Percentiles rank a stretch among this genome's conserved stretches.
Evolutionary conservation across 495 filamentous ascomycete genomes (phyloP).

Genomic region (Aspergillus cristatus): DNA sequence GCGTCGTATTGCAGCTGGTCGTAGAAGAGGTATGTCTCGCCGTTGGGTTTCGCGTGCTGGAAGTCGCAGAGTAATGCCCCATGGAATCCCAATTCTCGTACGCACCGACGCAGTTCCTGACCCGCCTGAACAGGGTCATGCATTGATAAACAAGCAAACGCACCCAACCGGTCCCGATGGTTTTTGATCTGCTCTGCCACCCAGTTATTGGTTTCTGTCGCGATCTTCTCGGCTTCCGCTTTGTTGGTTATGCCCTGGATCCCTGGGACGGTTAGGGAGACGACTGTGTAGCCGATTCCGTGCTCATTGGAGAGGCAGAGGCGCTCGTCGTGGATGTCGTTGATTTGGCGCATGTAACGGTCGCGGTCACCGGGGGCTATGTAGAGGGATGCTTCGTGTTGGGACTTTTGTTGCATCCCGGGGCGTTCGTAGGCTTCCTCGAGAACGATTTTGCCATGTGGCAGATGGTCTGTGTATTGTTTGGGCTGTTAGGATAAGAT

Average conservation of each 20-base stretch:
- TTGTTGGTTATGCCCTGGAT: constrained; percentile 33
- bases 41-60: constrained; percentile 20
- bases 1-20: constrained; percentile 36
- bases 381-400: constrained; percentile 15
- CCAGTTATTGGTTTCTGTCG: constrained; percentile 37
- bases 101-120: constrained; percentile 36
- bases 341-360: constrained; percentile 15
- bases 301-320: constrained; percentile 35
- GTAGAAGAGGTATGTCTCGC: constrained; percentile 38
- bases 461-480: constrained; percentile 24
- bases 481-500: background rate
- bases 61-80: constrained; percentile 44
- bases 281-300: constrained; percentile 44
- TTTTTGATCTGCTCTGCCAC: constrained; percentile 32
- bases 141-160: constrained; percentile 34
- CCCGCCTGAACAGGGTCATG: constrained; percentile 34
- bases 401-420: constrained; percentile 12
- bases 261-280: constrained; percentile 38
- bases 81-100: constrained; percentile 39
- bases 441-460: constrained; percentile 27
- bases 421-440: constrained; percentile 28
- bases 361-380: constrained; percentile 10
- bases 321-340: constrained; percentile 30
- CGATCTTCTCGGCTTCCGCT: constrained; percentile 12
- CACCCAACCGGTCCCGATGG: constrained; percentile 38